Evolutionary conservation across 305 asterid genomes (phyloP).

Genomic region (Ilex paraguariensis): DNA sequence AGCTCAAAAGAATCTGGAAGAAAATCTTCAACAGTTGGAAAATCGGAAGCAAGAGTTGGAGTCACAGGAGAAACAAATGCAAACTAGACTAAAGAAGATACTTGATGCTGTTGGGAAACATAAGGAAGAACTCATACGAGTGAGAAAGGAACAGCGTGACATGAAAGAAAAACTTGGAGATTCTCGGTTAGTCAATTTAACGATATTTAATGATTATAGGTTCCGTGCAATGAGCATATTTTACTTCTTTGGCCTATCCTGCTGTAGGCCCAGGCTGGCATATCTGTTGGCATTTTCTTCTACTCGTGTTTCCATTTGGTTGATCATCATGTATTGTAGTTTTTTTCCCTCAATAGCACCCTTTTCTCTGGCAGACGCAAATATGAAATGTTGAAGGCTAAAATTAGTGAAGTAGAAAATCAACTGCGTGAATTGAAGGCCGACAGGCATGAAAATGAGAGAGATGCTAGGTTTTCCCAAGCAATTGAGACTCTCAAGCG

Average conservation of each 20-base stretch:
- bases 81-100: slow-evolving; percentile 65
- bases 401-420: slow-evolving; percentile 69
- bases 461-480: slow-evolving; percentile 89
- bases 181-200: slow-evolving; percentile 49
- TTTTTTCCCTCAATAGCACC: slow-evolving; percentile 9
- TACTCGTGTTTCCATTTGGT: slow-evolving; percentile 4
- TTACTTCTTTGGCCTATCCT: neutral
- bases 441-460: slow-evolving; percentile 90
- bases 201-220: neutral
- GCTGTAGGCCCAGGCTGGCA: neutral
- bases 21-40: slow-evolving; percentile 88
- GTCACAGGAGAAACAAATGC: slow-evolving; percentile 91
- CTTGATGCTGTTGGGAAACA: slow-evolving; percentile 74
- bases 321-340: slow-evolving; percentile 13
- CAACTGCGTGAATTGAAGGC: slow-evolving; percentile 95
- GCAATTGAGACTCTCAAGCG: slow-evolving; percentile 91
- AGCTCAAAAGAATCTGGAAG: slow-evolving; percentile 88
- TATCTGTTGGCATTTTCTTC: slow-evolving; percentile 3
- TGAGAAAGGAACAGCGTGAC: slow-evolving; percentile 77
- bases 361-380: slow-evolving; percentile 43
- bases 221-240: neutral
- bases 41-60: slow-evolving; percentile 86
- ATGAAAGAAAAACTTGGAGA: slow-evolving; percentile 73
- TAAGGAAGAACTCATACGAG: slow-evolving; percentile 63
- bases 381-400: slow-evolving; percentile 66